phyloP scores from a whole-genome alignment of 2,329 filamentous ascomycete species.

The Dactylellina haptotyla region DNA sequence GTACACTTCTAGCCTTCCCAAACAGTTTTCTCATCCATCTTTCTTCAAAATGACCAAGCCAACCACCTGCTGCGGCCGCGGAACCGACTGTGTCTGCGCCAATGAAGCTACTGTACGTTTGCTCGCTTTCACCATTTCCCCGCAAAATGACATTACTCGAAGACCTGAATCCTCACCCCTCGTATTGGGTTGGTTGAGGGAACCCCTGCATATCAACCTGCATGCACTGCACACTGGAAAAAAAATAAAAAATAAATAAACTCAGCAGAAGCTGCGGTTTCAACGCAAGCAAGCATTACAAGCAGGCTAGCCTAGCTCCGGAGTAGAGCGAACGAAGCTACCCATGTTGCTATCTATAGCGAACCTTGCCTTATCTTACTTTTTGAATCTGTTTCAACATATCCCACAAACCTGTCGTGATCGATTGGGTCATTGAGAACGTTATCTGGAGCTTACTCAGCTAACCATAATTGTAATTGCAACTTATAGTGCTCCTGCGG shows the following conservation, averaged over 20 bases:
- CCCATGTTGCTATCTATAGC: too few relatives aligned
- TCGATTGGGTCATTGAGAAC: too few relatives aligned
- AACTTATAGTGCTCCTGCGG: slow-evolving; percentile 51
- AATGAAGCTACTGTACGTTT: slow-evolving; percentile 49
- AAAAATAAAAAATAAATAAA: background rate
- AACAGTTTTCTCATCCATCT: background rate
- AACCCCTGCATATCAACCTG: slow-evolving; percentile 3
- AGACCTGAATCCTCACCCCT: background rate
- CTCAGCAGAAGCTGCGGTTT: background rate
- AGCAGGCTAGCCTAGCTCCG: too few relatives aligned
- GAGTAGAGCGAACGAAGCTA: too few relatives aligned
- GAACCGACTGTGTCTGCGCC: slow-evolving; percentile 44
- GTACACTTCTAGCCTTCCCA: background rate
- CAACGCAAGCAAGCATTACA: too few relatives aligned
- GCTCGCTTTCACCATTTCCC: slow-evolving; percentile 43
- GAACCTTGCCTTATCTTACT: too few relatives aligned
- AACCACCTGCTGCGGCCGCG: slow-evolving; percentile 49
- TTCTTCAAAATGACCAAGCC: slow-evolving; percentile 39
- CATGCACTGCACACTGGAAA: background rate
- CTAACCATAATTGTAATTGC: too few relatives aligned
- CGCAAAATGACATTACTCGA: slow-evolving; percentile 51
- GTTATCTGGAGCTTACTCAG: too few relatives aligned
- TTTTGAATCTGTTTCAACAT: too few relatives aligned
- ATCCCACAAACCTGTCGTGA: too few relatives aligned
- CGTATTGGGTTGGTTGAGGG: background rate